Percentiles rank a stretch among this genome's conserved stretches.
These are phyloP conservation scores for Penicillium sp. DNA, from an alignment of 2,329 filamentous ascomycete genomes.

Conservation along the genomic window DNA sequence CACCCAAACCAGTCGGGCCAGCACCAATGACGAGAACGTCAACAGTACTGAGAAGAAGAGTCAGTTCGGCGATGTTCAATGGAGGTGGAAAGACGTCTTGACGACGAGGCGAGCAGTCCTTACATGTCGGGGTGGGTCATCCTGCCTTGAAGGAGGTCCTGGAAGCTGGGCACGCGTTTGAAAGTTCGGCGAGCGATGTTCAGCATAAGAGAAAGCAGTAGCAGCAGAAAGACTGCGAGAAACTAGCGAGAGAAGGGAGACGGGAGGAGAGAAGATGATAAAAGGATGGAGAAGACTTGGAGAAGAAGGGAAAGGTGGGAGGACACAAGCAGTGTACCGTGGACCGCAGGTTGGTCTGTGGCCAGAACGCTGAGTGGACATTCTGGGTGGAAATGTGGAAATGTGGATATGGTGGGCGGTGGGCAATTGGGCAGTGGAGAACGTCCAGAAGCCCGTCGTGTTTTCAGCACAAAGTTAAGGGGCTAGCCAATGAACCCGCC, in stretches of 20 bases:
- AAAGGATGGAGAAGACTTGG: conserved; percentile 13
- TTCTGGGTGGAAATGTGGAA: neutral
- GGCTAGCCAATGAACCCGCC: neutral
- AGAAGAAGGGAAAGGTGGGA: conserved; percentile 23
- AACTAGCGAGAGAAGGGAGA: conserved; percentile 14
- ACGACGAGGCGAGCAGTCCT: conserved; percentile 20
- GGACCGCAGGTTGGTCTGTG: conserved; percentile 16
- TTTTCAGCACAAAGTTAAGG: conserved; percentile 1
- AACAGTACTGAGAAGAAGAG: conserved; percentile 65
- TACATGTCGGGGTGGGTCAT: conserved; percentile 50
- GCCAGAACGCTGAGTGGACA: neutral
- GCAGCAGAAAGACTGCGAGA: conserved; percentile 34
- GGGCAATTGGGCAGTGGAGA: neutral
- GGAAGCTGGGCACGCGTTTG: conserved; percentile 47
- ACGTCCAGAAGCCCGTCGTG: neutral
- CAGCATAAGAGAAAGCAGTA: conserved; percentile 42
- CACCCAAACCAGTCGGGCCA: conserved; percentile 95
- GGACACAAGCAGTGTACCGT: conserved; percentile 23
- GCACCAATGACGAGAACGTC: conserved; percentile 98
- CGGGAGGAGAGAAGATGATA: conserved; percentile 17
- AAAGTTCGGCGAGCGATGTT: conserved; percentile 46
- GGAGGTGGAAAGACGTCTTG: neutral
- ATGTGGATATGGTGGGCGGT: neutral
- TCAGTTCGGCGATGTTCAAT: neutral
- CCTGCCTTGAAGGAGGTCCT: conserved; percentile 50